These are phyloP conservation scores for Pseudogymnoascus sp. DNA, from an alignment of 2,329 filamentous ascomycete genomes.

Conservation along the genomic window DNA sequence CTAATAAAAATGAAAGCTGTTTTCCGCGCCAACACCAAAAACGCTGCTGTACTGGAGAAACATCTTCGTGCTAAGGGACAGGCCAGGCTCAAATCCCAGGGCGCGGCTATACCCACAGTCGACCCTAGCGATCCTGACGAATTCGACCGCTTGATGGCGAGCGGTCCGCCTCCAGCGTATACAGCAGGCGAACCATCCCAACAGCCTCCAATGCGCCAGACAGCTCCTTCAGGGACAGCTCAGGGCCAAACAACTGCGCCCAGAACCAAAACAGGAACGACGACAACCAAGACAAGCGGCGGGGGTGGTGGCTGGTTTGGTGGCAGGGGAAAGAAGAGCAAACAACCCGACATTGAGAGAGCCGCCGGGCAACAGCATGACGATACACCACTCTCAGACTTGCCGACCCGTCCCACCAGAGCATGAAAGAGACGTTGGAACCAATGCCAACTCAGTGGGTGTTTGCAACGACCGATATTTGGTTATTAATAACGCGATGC, in stretches of 20 bases:
- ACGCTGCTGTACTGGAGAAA: constrained; percentile 59
- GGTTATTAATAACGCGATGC: neutral
- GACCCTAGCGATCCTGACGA: constrained; percentile 47
- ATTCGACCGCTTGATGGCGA: constrained; percentile 35
- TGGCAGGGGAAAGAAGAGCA: constrained; percentile 28
- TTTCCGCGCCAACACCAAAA: constrained; percentile 66
- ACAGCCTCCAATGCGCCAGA: constrained; percentile 13
- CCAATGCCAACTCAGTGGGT: neutral
- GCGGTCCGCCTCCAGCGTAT: constrained; percentile 25
- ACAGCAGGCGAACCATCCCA: constrained; percentile 15
- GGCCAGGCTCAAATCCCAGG: constrained; percentile 41
- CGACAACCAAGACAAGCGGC: constrained; percentile 10
- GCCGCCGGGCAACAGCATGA: neutral
- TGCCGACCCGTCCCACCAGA: neutral
- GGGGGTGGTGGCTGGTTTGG: constrained; percentile 24
- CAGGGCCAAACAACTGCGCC: constrained; percentile 11
- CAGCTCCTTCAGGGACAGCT: constrained; percentile 10
- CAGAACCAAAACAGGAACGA: constrained; percentile 9
- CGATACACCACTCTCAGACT: constrained; percentile 2
- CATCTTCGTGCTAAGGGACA: constrained; percentile 61
- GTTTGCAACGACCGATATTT: neutral
- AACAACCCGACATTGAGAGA: constrained; percentile 23
- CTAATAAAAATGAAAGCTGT: constrained; percentile 34
- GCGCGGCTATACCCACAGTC: constrained; percentile 37
- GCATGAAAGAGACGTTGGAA: neutral